Base-by-base conservation (phyloP, 2,329 filamentous ascomycete species). In the Cyphellophora attinorum region DNA sequence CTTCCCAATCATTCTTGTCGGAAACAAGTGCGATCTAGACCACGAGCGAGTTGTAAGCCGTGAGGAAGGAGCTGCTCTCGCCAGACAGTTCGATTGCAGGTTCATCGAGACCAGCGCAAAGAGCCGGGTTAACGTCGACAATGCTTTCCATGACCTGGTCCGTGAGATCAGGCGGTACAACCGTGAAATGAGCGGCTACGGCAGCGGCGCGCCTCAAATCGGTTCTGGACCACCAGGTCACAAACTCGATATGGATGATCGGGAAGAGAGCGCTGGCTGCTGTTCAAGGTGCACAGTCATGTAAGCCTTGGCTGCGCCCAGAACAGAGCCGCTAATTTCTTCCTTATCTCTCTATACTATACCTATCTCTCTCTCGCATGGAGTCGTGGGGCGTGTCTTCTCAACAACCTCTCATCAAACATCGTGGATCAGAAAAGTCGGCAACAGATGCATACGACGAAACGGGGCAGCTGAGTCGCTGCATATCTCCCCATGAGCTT, bases 21-120 rank as follows among this genome's bases (percentile, higher is more conserved):
- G 86, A 52, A 98, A 98, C 76, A 98, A 98, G 74, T 95, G 89
- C 67, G 91, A 98, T 85, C 68, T 98, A 60, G 89, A 95, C 56
- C 71, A 72, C 51, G 89, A 98, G 65, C 77, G 91, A 56, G 83
- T 89, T 54, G 91, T 98, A 40, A 82, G 85, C 46, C 80, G 81
- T 67, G 80, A 93, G 76, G 89, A 96, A 79, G 89, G 89, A 53
- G 81, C 91, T 64, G 74, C 79, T 40, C 70, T 96, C 49, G 89
- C 88, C 45, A 76, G 75, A 51, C 79, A 80, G 46, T 96, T 98
- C 61, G 80, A 79, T 57, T 98, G 91, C 80, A 93, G 91, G 59
- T 98, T 96, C 68, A 93, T 96, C 66, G 91, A 98, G 70, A 96
- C 91, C 10, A 98, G 91, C 27, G 91, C 91, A 49, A 98, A 96